A percentile compares a stretch with the other conserved stretches of the same genome.
These are phyloP conservation scores for Pseudotsuga menziesii DNA, from an alignment of 75 land plant species.

Conservation along the genomic window DNA sequence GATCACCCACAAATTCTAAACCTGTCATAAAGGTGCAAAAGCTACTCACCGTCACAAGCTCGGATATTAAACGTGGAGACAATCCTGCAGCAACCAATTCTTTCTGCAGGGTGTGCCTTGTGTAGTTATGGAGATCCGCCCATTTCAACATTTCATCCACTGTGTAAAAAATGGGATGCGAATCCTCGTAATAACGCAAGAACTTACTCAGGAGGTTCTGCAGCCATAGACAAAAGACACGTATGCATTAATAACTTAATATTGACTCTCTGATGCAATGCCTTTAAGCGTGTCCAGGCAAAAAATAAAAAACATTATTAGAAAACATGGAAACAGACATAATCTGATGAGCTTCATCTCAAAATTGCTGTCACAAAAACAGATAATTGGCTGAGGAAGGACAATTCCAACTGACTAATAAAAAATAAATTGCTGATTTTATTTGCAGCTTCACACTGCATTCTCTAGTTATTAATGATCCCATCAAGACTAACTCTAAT, in stretches of 20 bases:
- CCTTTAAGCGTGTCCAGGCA: background rate
- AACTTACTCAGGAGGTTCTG: conserved; percentile 52
- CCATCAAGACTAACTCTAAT: background rate
- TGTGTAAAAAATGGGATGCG: conserved; percentile 61
- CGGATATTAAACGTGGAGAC: conserved; percentile 59
- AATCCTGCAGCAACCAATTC: conserved; percentile 59
- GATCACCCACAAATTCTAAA: background rate
- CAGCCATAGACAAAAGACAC: background rate
- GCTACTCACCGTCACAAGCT: conserved; percentile 83
- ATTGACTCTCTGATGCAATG: background rate
- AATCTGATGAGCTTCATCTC: background rate
- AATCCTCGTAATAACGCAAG: conserved; percentile 58
- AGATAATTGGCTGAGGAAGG: background rate
- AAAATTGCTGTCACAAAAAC: background rate
- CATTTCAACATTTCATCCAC: conserved; percentile 93
- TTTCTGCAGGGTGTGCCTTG: conserved; percentile 43
- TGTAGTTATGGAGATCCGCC: conserved; percentile 59
- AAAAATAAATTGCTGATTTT: background rate
- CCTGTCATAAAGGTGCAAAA: background rate
- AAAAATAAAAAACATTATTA: background rate
- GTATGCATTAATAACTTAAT: background rate
- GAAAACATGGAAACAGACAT: background rate
- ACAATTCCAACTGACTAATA: conserved; percentile 1
- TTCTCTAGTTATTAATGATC: background rate
- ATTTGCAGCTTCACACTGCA: conserved; percentile 1